Base-by-base conservation (phyloP, 1,284 basidiomycete species). In the Ustilago esculenta region DNA sequence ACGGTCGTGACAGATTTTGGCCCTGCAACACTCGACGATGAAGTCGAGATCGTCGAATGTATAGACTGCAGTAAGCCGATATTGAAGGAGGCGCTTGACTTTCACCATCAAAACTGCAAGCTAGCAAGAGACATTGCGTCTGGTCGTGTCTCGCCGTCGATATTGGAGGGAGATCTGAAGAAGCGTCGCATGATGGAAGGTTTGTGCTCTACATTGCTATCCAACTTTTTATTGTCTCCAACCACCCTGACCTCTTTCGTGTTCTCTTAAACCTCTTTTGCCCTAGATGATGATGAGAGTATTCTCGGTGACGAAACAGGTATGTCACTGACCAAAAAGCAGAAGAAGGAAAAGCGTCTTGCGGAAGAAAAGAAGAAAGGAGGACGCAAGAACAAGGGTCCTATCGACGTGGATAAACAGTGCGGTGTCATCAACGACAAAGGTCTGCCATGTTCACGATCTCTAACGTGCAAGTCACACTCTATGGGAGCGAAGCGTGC, bases 401-500 rank as follows among this genome's bases (percentile, higher is more conserved):
- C 78, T 12, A 58, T 80, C 51, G 90, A 98, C 82, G 89, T 90
- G 69, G 92, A 97, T 84, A 89, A 88, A 64, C 94, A 98, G 76
- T 98, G 95, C 75, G 95, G 96, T 52, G 95, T 98, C 40, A 94
- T 97, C 82, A 98, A 95, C 84, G 94, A 97, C 84, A 97, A 97
- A 82, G 87, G 87, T 40, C 85, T 93, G 10, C 93, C 92, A 0
- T 98, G 95, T 82, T 92, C 93, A n/a, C 91, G 95, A 35, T 94
- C 92, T 12, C 87, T 98, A 32, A 98, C 95, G 0, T 98, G 95
- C 86, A 98, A 98, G 83, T 94, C 95, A 4, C 95, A 98, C 81
- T 91, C 92, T 1, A 96, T 98, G 90, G 93, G 93, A 27, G 92
- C 93, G 23, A 98, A 98, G 82, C 90, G 96, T 18, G 87, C 91